Evolutionary conservation across 768 basidiomycete species (phyloP).

Genomic region (Leucocoprinus leucothites): DNA sequence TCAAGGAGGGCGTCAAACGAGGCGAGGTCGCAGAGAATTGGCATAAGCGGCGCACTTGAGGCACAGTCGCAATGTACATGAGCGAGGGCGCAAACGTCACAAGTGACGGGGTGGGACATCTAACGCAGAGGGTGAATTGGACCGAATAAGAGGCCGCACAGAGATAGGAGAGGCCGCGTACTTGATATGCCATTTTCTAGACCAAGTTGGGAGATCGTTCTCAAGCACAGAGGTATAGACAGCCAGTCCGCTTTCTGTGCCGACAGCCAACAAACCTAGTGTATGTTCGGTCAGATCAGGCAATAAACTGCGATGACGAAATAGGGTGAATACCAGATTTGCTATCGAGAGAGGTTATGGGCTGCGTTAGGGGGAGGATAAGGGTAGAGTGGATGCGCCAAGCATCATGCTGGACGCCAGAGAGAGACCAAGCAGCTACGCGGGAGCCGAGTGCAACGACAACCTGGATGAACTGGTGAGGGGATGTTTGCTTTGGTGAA

Average conservation of each 20-base stretch:
- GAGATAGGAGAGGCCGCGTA: slow-evolving; percentile 28
- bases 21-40: background rate
- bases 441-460: slow-evolving; percentile 66
- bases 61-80: slow-evolving; percentile 66
- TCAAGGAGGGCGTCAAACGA: background rate
- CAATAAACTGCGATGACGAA: slow-evolving; percentile 3
- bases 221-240: slow-evolving; percentile 78
- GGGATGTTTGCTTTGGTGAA: slow-evolving; percentile 1
- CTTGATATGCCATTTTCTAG: slow-evolving; percentile 70
- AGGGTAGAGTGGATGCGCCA: slow-evolving; percentile 86
- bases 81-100: slow-evolving; percentile 73
- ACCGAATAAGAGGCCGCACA: background rate
- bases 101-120: slow-evolving; percentile 19
- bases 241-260: slow-evolving; percentile 55
- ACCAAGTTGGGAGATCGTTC: slow-evolving; percentile 83
- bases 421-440: slow-evolving; percentile 79
- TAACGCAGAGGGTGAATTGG: background rate
- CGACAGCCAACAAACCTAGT: slow-evolving; percentile 75
- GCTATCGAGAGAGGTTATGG: slow-evolving; percentile 65
- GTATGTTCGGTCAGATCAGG: background rate
- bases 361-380: slow-evolving; percentile 50
- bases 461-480: slow-evolving; percentile 44
- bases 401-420: slow-evolving; percentile 54
- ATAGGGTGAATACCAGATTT: slow-evolving; percentile 55
- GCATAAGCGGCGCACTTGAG: slow-evolving; percentile 40